Evolutionary conservation across 306 rosid species (phyloP), one percentile per base, ranked within the genome.

Genomic region (Echinosophora koreensis): DNA sequence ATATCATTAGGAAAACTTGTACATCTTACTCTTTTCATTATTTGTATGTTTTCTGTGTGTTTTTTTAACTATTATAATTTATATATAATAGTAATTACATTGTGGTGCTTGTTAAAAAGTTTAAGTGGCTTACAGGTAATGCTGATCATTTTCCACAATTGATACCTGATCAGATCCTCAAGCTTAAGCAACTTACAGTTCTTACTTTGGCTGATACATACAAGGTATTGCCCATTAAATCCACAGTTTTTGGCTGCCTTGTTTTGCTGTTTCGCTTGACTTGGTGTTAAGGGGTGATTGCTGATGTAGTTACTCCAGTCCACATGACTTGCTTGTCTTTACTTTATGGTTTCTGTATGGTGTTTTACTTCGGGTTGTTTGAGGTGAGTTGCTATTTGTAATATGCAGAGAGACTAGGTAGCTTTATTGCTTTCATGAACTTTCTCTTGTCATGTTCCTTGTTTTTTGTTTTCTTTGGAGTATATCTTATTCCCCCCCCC

Each of bases 101-200:
- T 39, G 5, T 67, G 64, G 14, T 47, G 72, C 68, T 73, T 71
- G 47, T 54, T 71, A 60, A 44, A 47, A 59, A 32, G 69, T 30
- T 50, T 28, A 27, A 62, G 41, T 80, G 39, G 50, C 76, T 51
- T 75, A 51, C 74, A 92, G 97, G 90, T 84, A 87, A 88, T 80
- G 85, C 92, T 54, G 86, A 80, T 22, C 80, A 60, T 61, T 87
- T 88, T 71, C 97, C 88, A 3, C 90, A 88, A 42, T 81, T 95
- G 88, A 30, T 77, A 54, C 83, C 97, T 73, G 97, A 90, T 69
- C 98, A 95, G 83, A 84, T 84, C 80, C 89, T 95, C 56, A 95
- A 95, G 85, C 87, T 95, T 37, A 95, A 86, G 89, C 98, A 95
- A 79, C 97, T 95, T 69, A 95, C 98, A n/a, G 97, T 95, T 58